phyloP scores from a whole-genome alignment of 176 grass and related monocot genomes.

The Bolboschoenus planiculmis region DNA sequence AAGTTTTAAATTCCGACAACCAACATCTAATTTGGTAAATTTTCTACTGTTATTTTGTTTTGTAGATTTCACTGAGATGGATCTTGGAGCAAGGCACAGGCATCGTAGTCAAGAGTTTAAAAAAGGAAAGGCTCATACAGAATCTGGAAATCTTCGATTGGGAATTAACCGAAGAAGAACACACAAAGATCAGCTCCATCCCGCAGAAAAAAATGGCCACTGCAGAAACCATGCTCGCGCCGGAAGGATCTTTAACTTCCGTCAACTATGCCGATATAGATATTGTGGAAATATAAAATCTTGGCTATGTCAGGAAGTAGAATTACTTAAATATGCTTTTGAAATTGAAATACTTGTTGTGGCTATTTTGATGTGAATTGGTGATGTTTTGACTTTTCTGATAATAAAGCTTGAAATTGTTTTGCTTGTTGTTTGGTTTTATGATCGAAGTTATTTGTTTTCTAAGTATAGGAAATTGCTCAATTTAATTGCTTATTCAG shows the following conservation, averaged over 20 bases:
- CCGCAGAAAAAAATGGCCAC: background rate
- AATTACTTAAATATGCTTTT: background rate
- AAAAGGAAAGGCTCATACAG: constrained; percentile 15
- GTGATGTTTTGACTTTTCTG: background rate
- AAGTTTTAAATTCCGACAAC: background rate
- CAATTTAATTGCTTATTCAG: too few species aligned
- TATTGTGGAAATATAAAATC: background rate
- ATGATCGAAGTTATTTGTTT: too few species aligned
- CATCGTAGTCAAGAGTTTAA: constrained; percentile 27
- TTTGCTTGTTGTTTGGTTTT: too few species aligned
- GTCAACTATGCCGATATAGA: background rate
- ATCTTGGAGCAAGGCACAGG: constrained; percentile 15
- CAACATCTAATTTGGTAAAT: background rate
- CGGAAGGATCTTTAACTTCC: background rate
- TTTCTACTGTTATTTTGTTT: background rate
- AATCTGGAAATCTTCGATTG: constrained; percentile 26
- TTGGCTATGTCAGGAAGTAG: background rate
- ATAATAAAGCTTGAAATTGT: background rate
- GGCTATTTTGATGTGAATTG: background rate
- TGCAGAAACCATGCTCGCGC: background rate
- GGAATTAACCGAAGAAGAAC: constrained; percentile 25
- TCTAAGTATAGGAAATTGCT: too few species aligned
- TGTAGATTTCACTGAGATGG: constrained; percentile 34
- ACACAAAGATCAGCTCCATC: background rate
- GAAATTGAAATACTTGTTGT: background rate